These are phyloP conservation scores for Solanum tarapatanum DNA, from an alignment of 257 asterid species.

Conservation along the genomic window DNA sequence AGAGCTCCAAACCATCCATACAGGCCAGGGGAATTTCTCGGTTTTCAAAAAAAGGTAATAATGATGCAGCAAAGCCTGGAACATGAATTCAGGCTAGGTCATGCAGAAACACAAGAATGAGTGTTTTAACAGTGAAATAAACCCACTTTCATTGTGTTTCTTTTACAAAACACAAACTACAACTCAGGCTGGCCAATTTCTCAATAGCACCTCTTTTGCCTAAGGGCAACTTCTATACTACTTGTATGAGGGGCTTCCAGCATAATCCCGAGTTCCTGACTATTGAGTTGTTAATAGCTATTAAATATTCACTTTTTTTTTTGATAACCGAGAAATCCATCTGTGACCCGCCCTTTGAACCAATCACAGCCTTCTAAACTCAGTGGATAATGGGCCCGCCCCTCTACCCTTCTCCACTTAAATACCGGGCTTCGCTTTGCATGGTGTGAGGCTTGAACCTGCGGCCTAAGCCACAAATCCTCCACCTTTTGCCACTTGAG, in stretches of 20 bases:
- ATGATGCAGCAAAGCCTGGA: not conserved
- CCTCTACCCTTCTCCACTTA: no score
- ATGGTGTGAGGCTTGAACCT: no score
- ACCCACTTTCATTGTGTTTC: not conserved
- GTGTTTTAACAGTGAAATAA: not conserved
- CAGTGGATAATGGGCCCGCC: no score
- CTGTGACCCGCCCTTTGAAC: no score
- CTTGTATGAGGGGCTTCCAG: not conserved
- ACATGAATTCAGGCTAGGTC: not conserved
- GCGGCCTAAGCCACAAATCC: no score
- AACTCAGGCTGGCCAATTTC: not conserved
- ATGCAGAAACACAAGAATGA: not conserved
- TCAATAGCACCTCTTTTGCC: not conserved
- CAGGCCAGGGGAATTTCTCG: not conserved
- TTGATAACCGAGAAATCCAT: no score
- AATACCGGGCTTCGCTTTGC: no score
- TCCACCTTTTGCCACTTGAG: no score
- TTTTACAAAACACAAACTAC: not conserved
- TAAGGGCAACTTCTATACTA: not conserved
- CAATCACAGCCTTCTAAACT: no score
- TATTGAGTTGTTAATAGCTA: not conserved
- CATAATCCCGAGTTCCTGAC: not conserved
- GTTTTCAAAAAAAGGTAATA: not conserved
- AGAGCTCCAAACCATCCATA: not conserved
- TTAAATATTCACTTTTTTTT: not conserved